phyloP scores from a whole-genome alignment of 2,329 filamentous ascomycete genomes.

The Tolypocladium nubicola region DNA sequence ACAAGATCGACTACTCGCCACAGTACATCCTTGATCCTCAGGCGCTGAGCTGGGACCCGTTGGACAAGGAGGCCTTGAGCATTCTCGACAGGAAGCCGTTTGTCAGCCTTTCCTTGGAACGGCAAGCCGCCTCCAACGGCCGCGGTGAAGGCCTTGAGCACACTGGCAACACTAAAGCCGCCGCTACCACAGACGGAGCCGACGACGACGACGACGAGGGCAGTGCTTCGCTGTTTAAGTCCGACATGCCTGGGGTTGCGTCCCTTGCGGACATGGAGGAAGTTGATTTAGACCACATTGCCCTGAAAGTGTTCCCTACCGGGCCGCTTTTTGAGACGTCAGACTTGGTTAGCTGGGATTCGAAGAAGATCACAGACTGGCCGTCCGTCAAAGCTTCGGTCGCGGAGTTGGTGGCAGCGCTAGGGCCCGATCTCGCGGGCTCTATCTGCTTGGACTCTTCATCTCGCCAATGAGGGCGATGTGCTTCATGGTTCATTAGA shows the following conservation, averaged over 20 bases:
- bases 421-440: slow-evolving; percentile 49
- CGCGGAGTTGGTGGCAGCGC: slow-evolving; percentile 55
- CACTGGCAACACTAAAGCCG: background rate
- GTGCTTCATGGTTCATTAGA: background rate
- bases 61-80: slow-evolving; percentile 40
- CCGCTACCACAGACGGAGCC: slow-evolving; percentile 2
- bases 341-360: slow-evolving; percentile 50
- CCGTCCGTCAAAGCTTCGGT: slow-evolving; percentile 49
- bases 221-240: slow-evolving; percentile 38
- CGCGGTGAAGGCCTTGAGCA: background rate
- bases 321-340: slow-evolving; percentile 29
- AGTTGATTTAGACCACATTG: slow-evolving; percentile 49
- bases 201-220: slow-evolving; percentile 11
- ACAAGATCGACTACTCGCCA: slow-evolving; percentile 71
- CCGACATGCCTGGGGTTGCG: slow-evolving; percentile 58
- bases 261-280: slow-evolving; percentile 39
- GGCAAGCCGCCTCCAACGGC: slow-evolving; percentile 5
- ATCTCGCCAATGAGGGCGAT: background rate
- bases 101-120: slow-evolving; percentile 32
- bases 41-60: slow-evolving; percentile 48
- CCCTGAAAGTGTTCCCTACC: slow-evolving; percentile 34
- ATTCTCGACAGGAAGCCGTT: slow-evolving; percentile 47
- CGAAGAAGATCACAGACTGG: slow-evolving; percentile 35
- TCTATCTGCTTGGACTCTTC: slow-evolving; percentile 43
- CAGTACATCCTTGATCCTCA: slow-evolving; percentile 65